These are phyloP conservation scores for Lophiostoma macrostomum DNA, from an alignment of 495 filamentous ascomycete species.

Conservation along the genomic window DNA sequence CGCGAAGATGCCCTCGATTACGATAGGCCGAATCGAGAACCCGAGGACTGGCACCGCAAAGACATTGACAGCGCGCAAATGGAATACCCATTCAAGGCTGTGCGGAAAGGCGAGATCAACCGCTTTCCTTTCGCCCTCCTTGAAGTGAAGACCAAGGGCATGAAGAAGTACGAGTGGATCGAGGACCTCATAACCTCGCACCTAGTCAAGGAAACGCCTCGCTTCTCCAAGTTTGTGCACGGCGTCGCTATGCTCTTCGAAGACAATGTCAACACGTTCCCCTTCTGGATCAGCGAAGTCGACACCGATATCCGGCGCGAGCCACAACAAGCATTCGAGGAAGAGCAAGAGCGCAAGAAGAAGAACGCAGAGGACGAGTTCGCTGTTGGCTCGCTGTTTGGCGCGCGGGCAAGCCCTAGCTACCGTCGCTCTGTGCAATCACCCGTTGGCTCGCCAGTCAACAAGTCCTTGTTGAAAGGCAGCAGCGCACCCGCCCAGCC, in stretches of 20 bases:
- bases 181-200: constrained; percentile 88
- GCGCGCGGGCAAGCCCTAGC: constrained; percentile 45
- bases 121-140: constrained; percentile 87
- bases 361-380: constrained; percentile 80
- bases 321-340: constrained; percentile 84
- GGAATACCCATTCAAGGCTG: constrained; percentile 77
- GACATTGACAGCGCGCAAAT: constrained; percentile 84
- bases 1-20: constrained; percentile 83
- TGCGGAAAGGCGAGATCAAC: constrained; percentile 88
- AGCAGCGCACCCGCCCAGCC: constrained; percentile 14
- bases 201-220: constrained; percentile 79
- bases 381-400: constrained; percentile 81
- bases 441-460: constrained; percentile 33
- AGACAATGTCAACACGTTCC: constrained; percentile 91
- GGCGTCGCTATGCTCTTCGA: constrained; percentile 89
- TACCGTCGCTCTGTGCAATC: constrained; percentile 22
- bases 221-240: constrained; percentile 96
- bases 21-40: constrained; percentile 82
- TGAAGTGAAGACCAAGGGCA: constrained; percentile 83
- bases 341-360: constrained; percentile 77
- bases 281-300: constrained; percentile 89
- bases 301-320: constrained; percentile 92
- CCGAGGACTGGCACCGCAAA: constrained; percentile 80
- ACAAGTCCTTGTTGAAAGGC: constrained; percentile 1
- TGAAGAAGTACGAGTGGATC: constrained; percentile 79